phyloP scores from a whole-genome alignment of 2,329 filamentous ascomycete genomes.

The Catunica adiposa region DNA sequence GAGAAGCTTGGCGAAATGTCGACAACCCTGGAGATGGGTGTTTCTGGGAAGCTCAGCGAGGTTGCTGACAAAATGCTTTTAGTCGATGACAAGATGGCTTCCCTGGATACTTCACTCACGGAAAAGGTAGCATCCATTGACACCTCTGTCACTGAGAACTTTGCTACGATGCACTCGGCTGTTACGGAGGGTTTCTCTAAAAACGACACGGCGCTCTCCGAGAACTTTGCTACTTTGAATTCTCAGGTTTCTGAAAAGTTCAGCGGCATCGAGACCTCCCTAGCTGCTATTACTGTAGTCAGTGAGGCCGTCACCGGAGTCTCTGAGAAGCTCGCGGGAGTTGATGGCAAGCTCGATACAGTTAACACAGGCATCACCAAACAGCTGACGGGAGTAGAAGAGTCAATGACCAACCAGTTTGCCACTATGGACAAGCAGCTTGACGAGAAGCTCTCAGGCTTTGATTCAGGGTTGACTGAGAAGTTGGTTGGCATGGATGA shows the following conservation, averaged over 20 bases:
- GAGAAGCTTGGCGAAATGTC: conserved; percentile 8
- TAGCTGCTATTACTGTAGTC: conserved; percentile 2
- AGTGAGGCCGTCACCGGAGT: not conserved
- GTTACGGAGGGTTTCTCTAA: conserved; percentile 11
- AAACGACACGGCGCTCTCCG: conserved; percentile 11
- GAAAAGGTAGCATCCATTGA: conserved; percentile 10
- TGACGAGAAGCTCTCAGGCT: conserved; percentile 7
- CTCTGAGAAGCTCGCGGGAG: conserved; percentile 2
- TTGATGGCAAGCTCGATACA: conserved; percentile 7
- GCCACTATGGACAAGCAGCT: conserved; percentile 9
- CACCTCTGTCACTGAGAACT: conserved; percentile 12
- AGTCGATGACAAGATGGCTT: conserved; percentile 11
- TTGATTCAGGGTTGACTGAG: conserved; percentile 8
- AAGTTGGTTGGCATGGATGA: conserved; percentile 13
- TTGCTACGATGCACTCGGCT: conserved; percentile 13
- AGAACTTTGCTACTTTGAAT: conserved; percentile 14
- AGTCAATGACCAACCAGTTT: conserved; percentile 11
- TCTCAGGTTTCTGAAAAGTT: conserved; percentile 10
- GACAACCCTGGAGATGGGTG: conserved; percentile 4
- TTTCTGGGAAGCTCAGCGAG: conserved; percentile 3
- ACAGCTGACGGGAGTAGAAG: conserved; percentile 5
- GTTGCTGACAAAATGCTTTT: conserved; percentile 8
- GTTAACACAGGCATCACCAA: conserved; percentile 5
- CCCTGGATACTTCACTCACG: conserved; percentile 8
- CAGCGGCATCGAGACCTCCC: conserved; percentile 7